A percentile compares a stretch with the other conserved stretches of the same genome.
phyloP scores from a whole-genome alignment of 805 yeast genomes.

The Lachancea waltii region DNA sequence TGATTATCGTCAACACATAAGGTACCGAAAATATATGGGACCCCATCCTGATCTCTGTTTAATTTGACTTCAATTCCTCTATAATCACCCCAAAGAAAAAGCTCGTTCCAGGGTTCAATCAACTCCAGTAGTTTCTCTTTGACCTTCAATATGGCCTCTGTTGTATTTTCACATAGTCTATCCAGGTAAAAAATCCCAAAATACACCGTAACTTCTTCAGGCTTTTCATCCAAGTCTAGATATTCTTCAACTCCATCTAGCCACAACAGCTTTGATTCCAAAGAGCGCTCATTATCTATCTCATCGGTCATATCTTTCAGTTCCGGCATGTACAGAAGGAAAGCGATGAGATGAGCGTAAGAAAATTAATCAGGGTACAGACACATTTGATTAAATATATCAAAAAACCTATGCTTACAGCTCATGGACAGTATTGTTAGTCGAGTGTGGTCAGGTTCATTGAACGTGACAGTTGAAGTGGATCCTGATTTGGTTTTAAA shows the following conservation, averaged over 20 bases:
- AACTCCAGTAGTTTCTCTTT: constrained; percentile 19
- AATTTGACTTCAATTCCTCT: constrained; percentile 25
- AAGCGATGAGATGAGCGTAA: constrained; percentile 4
- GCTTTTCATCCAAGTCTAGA: constrained; percentile 16
- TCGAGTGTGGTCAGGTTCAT: constrained; percentile 48
- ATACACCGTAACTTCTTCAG: constrained; percentile 19
- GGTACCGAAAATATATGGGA: constrained; percentile 26
- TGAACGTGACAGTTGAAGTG: constrained; percentile 39
- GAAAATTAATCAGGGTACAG: not conserved
- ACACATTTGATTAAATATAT: not conserved
- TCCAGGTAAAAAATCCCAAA: constrained; percentile 29
- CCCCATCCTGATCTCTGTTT: constrained; percentile 12
- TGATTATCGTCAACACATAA: constrained; percentile 38
- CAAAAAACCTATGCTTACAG: not conserved
- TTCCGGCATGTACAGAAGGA: not conserved
- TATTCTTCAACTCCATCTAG: constrained; percentile 17
- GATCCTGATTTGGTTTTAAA: constrained; percentile 13
- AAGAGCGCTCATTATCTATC: not conserved
- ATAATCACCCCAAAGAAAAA: constrained; percentile 39
- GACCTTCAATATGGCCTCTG: constrained; percentile 7
- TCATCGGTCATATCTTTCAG: not conserved
- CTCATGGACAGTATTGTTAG: constrained; percentile 32
- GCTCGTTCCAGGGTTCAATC: constrained; percentile 33
- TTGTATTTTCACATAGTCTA: constrained; percentile 10
- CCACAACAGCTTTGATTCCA: constrained; percentile 20